phyloP scores from a whole-genome alignment of 2,329 filamentous ascomycete genomes.

The Pseudogymnoascus pannorum region DNA sequence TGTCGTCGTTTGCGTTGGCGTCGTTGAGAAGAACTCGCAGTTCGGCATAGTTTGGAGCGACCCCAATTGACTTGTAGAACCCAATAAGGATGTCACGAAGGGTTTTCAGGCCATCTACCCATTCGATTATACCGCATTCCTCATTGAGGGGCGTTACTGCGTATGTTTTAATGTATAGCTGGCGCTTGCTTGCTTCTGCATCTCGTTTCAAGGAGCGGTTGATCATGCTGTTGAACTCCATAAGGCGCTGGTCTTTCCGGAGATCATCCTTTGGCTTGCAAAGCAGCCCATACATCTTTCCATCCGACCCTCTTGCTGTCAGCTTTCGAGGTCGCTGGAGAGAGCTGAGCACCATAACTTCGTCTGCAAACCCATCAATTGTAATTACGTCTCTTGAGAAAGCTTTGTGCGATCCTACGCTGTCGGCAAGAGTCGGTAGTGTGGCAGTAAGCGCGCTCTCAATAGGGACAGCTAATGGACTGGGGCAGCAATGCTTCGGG shows the following conservation, averaged over 20 bases:
- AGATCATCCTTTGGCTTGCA: slow-evolving; percentile 98
- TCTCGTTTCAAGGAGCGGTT: slow-evolving; percentile 90
- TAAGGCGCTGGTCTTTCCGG: slow-evolving; percentile 91
- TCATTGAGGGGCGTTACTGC: slow-evolving; percentile 95
- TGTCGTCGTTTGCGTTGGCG: slow-evolving; percentile 48
- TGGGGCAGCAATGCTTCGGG: slow-evolving; percentile 70
- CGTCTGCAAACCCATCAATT: slow-evolving; percentile 72
- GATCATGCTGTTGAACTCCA: slow-evolving; percentile 99
- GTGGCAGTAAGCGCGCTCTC: slow-evolving; percentile 78
- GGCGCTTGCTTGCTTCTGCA: slow-evolving; percentile 79
- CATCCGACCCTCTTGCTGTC: slow-evolving; percentile 81
- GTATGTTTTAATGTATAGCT: slow-evolving; percentile 94
- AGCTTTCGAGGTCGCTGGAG: slow-evolving; percentile 88
- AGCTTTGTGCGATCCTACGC: slow-evolving; percentile 69
- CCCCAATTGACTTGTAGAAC: slow-evolving; percentile 68
- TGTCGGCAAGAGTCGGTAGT: slow-evolving; percentile 67
- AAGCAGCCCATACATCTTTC: slow-evolving; percentile 78
- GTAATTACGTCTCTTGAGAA: slow-evolving; percentile 83
- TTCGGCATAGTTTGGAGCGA: slow-evolving; percentile 61
- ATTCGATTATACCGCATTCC: slow-evolving; percentile 96
- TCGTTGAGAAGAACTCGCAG: slow-evolving; percentile 59
- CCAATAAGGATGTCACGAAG: slow-evolving; percentile 82
- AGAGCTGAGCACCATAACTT: slow-evolving; percentile 84
- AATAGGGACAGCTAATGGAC: slow-evolving; percentile 79
- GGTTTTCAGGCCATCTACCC: slow-evolving; percentile 93